Base-by-base conservation (phyloP, 495 filamentous ascomycete genomes). In the Xylaria nigripes region DNA sequence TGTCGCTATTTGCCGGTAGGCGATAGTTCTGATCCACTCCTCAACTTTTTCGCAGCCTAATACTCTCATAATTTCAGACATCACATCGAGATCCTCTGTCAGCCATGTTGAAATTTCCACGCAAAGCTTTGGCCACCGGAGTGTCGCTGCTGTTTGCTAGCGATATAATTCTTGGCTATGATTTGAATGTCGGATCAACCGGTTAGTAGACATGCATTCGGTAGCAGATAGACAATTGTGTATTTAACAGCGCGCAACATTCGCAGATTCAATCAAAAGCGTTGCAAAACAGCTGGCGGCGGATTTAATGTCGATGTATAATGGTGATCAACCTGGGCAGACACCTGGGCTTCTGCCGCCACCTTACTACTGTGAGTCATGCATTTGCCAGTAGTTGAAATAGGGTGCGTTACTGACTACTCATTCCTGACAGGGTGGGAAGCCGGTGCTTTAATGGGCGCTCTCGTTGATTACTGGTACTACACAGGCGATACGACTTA, bases 381-480 rank as follows among this genome's bases (percentile, higher is more conserved):
- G 22, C 23, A 15, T 8, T n/a, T 10, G 10, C 10, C 27, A 1
- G 13, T 1, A 3, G n/a, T 25, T 41, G 45, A 13, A 15, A 25
- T 15, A n/a, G 8, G 25, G 21, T 6, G 23, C 29, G 43, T 29
- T 44, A 55, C 32, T 66, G 23, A 29, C 55, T 75, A 76, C 45
- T 63, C 62, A 24, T 80, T 78, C 32, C 54, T 76, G 15, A 1
- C 74, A 68, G 87, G 88, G 88, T 92, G 88, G 88, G 85, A 91
- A 68, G 84, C 75, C n/a, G 80, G 83, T 15, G 84, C 85, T 45
- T 76, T 86, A 71, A 86, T 84, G 67, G 80, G 80, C 63, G 75
- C 81, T n/a, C 64, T 85, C 56, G 73, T 89, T 51, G 75, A 86
- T 56, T 89, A 89, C 68, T 86, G 80, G 78, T 77, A 78, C 54